Percentiles rank a stretch among this genome's conserved stretches.
These are phyloP conservation scores for Diaporthe nobilis DNA, from an alignment of 2,329 filamentous ascomycete genomes.

Conservation along the genomic window DNA sequence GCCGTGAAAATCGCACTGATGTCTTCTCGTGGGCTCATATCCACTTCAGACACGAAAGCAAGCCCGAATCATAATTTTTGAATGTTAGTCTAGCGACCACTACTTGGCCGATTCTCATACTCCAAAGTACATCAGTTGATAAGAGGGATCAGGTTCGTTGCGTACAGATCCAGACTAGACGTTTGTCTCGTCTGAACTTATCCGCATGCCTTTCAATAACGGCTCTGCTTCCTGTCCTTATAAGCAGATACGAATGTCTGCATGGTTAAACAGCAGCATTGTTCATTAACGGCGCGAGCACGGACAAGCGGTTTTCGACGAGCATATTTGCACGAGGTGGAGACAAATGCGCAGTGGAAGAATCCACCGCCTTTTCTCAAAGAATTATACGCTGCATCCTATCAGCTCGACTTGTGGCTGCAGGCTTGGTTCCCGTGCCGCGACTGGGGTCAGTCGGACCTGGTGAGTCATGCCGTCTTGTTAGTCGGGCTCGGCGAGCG, in stretches of 20 bases:
- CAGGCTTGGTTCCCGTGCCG: background rate
- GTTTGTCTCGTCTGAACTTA: background rate
- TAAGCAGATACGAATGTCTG: too few species aligned
- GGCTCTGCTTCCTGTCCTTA: background rate
- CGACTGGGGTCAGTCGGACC: background rate
- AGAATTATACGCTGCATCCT: background rate
- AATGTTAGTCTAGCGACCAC: too few species aligned
- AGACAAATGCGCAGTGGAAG: background rate
- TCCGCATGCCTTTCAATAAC: background rate
- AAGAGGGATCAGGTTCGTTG: background rate
- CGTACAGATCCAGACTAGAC: too few species aligned
- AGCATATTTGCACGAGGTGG: background rate
- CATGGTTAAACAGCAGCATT: background rate
- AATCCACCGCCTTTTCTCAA: background rate
- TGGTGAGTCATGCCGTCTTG: conserved; percentile 16
- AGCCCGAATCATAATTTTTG: too few species aligned
- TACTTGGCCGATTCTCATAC: too few species aligned
- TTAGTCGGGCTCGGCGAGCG: conserved; percentile 16
- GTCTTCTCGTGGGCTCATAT: too few species aligned
- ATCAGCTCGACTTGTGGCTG: background rate
- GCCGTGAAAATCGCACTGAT: too few species aligned
- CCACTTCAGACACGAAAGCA: too few species aligned
- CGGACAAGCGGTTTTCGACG: background rate
- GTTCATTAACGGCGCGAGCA: background rate
- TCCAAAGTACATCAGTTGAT: too few species aligned